Base-by-base conservation (phyloP, 331 rosid genomes). In the Stylosanthes scabra region DNA sequence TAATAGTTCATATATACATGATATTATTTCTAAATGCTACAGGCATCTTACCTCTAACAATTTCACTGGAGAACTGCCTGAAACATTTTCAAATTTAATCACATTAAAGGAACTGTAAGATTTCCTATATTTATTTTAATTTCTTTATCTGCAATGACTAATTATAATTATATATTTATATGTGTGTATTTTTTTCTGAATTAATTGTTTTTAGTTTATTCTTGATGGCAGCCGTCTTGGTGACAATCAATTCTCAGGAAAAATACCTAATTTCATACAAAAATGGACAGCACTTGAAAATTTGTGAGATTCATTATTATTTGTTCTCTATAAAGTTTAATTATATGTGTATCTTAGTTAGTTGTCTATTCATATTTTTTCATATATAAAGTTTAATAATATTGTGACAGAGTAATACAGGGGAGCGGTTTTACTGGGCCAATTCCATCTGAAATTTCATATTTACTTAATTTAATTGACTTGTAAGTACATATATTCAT, bases 341-440 rank as follows among this genome's bases (percentile, higher is more conserved):
- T 31, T 2, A 11, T 14, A 8, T 46, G 6, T 55, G 2, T n/a
- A 63, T n/a, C 49, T 58, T 1, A 4, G 8, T 2, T 5, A 2
- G n/a, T 4, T 11, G 51, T 11, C 12, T 46, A 46, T 46, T 11
- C 50, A 45, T 7, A 49, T 55, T 12, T 20, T 54, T 59, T 27
- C 34, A 49, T n/a, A 0, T 20, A 56, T 4, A 0, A 68, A 10
- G 5, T 1, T 14, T 31, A 12, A 45, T 39, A 27, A 73, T 50
- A 4, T 63, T 66, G 25, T 59, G 31, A 65, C 88, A 88, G 96
- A 4, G 37, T 5, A 37, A 83, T 90, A 70, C 87, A 83, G 52
- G 96, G 77, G 2, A 81, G 87, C 60, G 88, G 91, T 27, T 75
- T 88, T 73, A 88, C 60, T 5, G 93, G 91, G 40, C 89, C 93